Conservation (phyloP, 2,329 filamentous ascomycete genomes). For the Davidsoniella virescens region DNA sequence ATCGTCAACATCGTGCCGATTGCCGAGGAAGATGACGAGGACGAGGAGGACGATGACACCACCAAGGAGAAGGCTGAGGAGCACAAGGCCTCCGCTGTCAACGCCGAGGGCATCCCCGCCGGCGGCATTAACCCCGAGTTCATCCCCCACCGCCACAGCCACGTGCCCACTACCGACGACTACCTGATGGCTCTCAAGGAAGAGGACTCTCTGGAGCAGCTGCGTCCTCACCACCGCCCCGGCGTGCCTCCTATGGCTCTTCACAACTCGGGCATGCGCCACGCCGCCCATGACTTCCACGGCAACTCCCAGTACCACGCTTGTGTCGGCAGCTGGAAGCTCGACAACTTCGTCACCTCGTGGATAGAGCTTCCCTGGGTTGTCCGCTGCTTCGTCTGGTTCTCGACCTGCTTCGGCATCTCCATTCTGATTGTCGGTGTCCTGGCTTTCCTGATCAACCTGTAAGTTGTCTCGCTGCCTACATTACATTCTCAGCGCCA, state of each 20-base stretch:
- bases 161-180: constrained; percentile 4
- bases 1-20: background rate
- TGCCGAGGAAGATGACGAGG: too few species aligned
- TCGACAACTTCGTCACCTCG: constrained; percentile 2
- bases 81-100: constrained; percentile 1
- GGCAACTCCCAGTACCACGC: background rate
- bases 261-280: background rate
- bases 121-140: background rate
- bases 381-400: constrained; percentile 6
- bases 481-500: background rate
- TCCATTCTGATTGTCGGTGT: constrained; percentile 6
- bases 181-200: constrained; percentile 4
- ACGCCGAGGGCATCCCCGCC: background rate
- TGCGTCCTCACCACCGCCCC: background rate
- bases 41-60: background rate
- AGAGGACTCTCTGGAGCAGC: background rate
- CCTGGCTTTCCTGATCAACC: background rate
- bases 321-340: background rate
- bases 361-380: constrained; percentile 9
- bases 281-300: background rate
- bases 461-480: constrained; percentile 3
- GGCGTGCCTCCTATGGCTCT: background rate
- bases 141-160: constrained; percentile 1
- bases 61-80: background rate
- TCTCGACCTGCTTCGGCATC: constrained; percentile 8